Conservation (phyloP, 768 basidiomycete genomes). For the Austroboletus festivus region DNA sequence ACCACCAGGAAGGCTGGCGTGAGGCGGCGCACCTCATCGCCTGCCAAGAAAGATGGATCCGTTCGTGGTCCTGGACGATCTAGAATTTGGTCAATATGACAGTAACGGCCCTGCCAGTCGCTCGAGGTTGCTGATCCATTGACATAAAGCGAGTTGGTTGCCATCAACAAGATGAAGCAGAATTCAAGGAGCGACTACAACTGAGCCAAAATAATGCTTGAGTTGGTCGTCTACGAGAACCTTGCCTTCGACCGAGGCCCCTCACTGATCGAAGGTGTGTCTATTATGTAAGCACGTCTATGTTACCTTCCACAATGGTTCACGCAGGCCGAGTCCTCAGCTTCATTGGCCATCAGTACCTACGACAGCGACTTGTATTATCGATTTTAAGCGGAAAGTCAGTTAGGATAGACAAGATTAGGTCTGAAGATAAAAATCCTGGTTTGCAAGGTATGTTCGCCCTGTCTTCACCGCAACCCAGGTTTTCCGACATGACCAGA, state of each 20-base stretch:
- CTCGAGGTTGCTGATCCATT: constrained; percentile 36
- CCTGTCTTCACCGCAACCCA: not conserved
- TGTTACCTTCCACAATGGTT: constrained; percentile 32
- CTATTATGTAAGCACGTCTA: constrained; percentile 26
- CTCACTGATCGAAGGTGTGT: constrained; percentile 2
- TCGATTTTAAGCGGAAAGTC: constrained; percentile 85
- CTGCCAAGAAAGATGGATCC: constrained; percentile 77
- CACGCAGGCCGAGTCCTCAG: constrained; percentile 43
- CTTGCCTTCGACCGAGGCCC: not conserved
- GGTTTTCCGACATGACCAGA: constrained; percentile 45
- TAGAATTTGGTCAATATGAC: constrained; percentile 82
- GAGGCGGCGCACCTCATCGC: constrained; percentile 60
- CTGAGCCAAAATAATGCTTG: not conserved
- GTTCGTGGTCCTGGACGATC: constrained; percentile 88
- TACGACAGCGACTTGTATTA: constrained; percentile 84
- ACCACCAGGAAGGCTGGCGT: not conserved
- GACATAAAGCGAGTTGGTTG: constrained; percentile 16
- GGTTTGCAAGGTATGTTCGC: constrained; percentile 73
- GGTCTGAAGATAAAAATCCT: constrained; percentile 90
- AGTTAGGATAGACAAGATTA: constrained; percentile 82
- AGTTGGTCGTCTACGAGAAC: constrained; percentile 1
- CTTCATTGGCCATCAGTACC: constrained; percentile 77
- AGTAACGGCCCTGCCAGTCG: constrained; percentile 66
- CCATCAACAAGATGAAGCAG: constrained; percentile 22
- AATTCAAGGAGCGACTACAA: constrained; percentile 14